Conservation (phyloP, 345 rosid genomes). For the Toxicodendron radicans region DNA sequence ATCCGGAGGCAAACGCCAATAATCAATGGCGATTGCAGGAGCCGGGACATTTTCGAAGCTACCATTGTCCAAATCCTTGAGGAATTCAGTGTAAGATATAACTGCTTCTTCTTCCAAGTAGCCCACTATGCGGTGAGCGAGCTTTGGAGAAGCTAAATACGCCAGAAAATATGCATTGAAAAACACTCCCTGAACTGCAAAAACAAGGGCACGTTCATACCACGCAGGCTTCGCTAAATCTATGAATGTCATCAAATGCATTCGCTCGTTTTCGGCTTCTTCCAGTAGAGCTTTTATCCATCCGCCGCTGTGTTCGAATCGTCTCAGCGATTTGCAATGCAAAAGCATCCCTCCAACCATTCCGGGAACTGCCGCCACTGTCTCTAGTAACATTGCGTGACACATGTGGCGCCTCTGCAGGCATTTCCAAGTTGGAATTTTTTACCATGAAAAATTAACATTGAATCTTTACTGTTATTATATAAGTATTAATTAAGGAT, state of each 20-base stretch:
- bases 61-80: slow-evolving; percentile 55
- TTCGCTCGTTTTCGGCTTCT: slow-evolving; percentile 69
- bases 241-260: slow-evolving; percentile 70
- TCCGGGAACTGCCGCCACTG: slow-evolving; percentile 63
- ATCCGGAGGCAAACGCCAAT: slow-evolving; percentile 54
- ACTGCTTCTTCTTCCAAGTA: slow-evolving; percentile 69
- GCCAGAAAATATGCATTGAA: slow-evolving; percentile 55
- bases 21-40: slow-evolving; percentile 65
- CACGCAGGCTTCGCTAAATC: slow-evolving; percentile 53
- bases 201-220: slow-evolving; percentile 57
- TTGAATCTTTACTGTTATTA: too few relatives aligned
- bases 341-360: slow-evolving; percentile 75
- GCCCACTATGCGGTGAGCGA: slow-evolving; percentile 58
- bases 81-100: slow-evolving; percentile 57
- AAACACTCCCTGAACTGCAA: slow-evolving; percentile 61
- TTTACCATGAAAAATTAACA: background rate
- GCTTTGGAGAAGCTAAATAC: slow-evolving; percentile 54
- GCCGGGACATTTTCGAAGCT: slow-evolving; percentile 52
- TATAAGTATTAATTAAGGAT: too few relatives aligned
- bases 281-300: slow-evolving; percentile 69
- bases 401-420: slow-evolving; percentile 62
- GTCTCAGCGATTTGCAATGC: slow-evolving; percentile 56
- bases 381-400: slow-evolving; percentile 67
- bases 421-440: too few relatives aligned
- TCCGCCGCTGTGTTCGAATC: slow-evolving; percentile 65